Conservation (phyloP, 2,329 filamentous ascomycete genomes). For the Scortechinia acanthostroma region DNA sequence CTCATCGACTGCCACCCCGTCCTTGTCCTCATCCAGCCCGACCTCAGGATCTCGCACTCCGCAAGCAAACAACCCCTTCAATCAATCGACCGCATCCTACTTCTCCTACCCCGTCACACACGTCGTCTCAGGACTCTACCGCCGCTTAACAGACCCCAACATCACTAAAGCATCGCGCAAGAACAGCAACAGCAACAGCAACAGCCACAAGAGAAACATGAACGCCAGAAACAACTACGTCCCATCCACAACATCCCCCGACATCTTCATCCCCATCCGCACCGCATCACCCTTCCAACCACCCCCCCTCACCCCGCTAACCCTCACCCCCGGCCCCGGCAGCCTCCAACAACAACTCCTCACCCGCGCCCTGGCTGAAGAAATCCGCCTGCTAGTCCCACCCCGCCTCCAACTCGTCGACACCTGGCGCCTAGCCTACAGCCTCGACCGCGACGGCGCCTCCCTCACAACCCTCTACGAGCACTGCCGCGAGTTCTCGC, state of each 20-base stretch:
- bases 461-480: constrained; percentile 66
- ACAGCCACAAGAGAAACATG: constrained; percentile 3
- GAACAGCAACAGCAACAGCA: neutral
- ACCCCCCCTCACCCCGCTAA: constrained; percentile 61
- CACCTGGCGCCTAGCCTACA: constrained; percentile 61
- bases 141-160: constrained; percentile 28
- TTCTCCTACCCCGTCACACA: constrained; percentile 2
- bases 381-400: constrained; percentile 63
- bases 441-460: constrained; percentile 64
- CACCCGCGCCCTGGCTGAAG: constrained; percentile 56
- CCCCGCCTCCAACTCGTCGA: constrained; percentile 62
- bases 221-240: constrained; percentile 4
- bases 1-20: neutral
- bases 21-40: neutral
- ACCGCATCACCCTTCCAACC: constrained; percentile 63
- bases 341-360: constrained; percentile 32
- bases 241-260: neutral
- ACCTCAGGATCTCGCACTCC: neutral
- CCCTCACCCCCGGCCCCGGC: constrained; percentile 32
- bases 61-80: neutral
- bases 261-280: constrained; percentile 30
- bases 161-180: constrained; percentile 11
- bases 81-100: no score
- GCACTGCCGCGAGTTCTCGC: constrained; percentile 37
- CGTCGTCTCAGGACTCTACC: constrained; percentile 32